These are phyloP conservation scores for Trichoderma citrinoviride DNA, from an alignment of 2,329 filamentous ascomycete species.

Conservation along the genomic window DNA sequence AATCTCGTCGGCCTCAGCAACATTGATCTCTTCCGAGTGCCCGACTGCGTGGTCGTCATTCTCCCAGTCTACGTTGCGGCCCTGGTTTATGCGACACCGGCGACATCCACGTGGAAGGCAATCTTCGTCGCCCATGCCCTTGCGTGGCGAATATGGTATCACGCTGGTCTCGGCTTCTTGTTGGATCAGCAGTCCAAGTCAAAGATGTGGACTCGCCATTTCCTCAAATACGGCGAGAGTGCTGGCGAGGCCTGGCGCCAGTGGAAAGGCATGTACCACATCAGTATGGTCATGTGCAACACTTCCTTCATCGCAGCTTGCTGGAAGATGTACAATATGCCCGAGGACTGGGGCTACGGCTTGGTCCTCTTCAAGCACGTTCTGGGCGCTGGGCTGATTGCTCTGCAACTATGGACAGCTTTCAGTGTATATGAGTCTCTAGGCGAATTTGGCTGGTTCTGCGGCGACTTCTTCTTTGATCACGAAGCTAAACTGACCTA, in stretches of 20 bases:
- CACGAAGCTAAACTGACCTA: constrained; percentile 86
- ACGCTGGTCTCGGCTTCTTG: constrained; percentile 79
- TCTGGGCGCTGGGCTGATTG: constrained; percentile 73
- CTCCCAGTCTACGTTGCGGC: constrained; percentile 72
- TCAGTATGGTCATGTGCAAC: constrained; percentile 89
- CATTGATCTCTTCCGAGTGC: constrained; percentile 82
- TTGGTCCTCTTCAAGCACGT: constrained; percentile 84
- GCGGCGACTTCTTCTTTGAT: constrained; percentile 97
- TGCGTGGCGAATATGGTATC: constrained; percentile 88
- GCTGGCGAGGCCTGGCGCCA: constrained; percentile 92
- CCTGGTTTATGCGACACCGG: constrained; percentile 73
- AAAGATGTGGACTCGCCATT: constrained; percentile 96
- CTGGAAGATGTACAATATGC: constrained; percentile 95
- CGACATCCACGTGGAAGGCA: constrained; percentile 69
- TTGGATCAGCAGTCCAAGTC: constrained; percentile 81
- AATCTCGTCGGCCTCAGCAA: constrained; percentile 80
- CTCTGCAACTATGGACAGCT: constrained; percentile 88
- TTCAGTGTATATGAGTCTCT: constrained; percentile 92
- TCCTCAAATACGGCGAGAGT: constrained; percentile 92
- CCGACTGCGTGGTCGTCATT: constrained; percentile 77
- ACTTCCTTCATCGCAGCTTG: constrained; percentile 84
- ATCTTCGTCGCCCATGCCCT: constrained; percentile 80
- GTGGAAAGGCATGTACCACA: constrained; percentile 94
- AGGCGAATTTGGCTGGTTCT: constrained; percentile 98
- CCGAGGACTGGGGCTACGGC: constrained; percentile 83